Conservation (phyloP, 768 basidiomycete species). For the Tulasnella sp. region DNA sequence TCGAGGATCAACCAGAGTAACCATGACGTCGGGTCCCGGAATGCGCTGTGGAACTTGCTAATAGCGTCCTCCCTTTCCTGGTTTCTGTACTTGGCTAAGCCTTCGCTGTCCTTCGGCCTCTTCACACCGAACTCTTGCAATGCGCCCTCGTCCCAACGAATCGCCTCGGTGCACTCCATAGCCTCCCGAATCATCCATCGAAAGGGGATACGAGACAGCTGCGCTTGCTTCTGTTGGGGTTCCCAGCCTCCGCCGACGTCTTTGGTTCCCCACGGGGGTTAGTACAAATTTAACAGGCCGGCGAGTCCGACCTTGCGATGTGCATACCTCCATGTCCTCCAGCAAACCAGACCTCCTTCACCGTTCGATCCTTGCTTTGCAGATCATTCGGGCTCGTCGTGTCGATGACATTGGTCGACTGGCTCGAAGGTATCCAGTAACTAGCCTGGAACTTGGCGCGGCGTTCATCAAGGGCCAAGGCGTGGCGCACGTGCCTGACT, state of each 20-base stretch:
- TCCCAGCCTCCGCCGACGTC: no score
- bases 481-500: constrained; percentile 36
- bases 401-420: no score
- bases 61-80: constrained; percentile 13
- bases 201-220: no score
- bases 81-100: background rate
- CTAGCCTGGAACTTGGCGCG: constrained; percentile 36
- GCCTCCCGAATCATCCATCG: constrained; percentile 31
- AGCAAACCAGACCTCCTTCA: constrained; percentile 28
- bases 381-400: no score
- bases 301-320: no score
- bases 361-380: background rate
- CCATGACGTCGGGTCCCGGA: background rate
- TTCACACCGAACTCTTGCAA: background rate
- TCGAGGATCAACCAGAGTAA: constrained; percentile 21
- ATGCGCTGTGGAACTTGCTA: constrained; percentile 14
- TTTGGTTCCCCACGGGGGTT: no score
- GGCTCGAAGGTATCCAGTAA: background rate
- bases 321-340: constrained; percentile 23
- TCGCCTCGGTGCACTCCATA: background rate
- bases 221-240: no score
- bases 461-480: constrained; percentile 36
- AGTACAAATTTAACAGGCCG: no score
- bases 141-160: background rate
- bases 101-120: constrained; percentile 9